These are phyloP conservation scores for Ichthyophthirius multifiliis DNA, from an alignment of 169 alveolate genomes.

Conservation along the genomic window DNA sequence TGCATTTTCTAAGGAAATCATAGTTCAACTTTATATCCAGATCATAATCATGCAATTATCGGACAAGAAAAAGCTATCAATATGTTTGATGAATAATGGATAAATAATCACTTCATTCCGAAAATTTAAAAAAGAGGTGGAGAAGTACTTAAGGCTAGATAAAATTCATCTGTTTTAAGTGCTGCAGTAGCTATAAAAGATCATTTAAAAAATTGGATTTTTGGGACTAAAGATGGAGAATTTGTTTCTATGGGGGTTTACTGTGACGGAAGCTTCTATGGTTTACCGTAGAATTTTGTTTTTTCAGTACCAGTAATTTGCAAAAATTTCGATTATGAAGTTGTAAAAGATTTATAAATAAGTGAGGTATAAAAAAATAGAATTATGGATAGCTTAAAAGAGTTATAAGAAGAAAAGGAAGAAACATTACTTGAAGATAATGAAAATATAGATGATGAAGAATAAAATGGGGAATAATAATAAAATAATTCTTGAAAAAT, in stretches of 20 bases:
- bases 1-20: slow-evolving; percentile 49
- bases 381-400: slow-evolving; percentile 37
- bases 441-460: background rate
- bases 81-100: slow-evolving; percentile 48
- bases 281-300: slow-evolving; percentile 61
- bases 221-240: slow-evolving; percentile 77
- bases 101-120: slow-evolving; percentile 63
- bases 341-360: slow-evolving; percentile 50
- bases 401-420: slow-evolving; percentile 40
- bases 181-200: slow-evolving; percentile 87
- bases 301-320: slow-evolving; percentile 81
- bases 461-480: too few relatives aligned
- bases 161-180: slow-evolving; percentile 75
- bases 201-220: slow-evolving; percentile 82
- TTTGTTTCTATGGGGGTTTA: slow-evolving; percentile 78
- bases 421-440: slow-evolving; percentile 13
- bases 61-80: slow-evolving; percentile 22
- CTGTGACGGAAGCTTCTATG: slow-evolving; percentile 64
- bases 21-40: slow-evolving; percentile 70
- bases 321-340: slow-evolving; percentile 63
- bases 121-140: slow-evolving; percentile 85
- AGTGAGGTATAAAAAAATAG: slow-evolving; percentile 57
- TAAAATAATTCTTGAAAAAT: too few relatives aligned
- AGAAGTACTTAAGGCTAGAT: slow-evolving; percentile 73
- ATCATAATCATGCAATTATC: slow-evolving; percentile 37